Conservation (phyloP, 108 stramenopile genomes). For the Cylindrotheca fusiformis region DNA sequence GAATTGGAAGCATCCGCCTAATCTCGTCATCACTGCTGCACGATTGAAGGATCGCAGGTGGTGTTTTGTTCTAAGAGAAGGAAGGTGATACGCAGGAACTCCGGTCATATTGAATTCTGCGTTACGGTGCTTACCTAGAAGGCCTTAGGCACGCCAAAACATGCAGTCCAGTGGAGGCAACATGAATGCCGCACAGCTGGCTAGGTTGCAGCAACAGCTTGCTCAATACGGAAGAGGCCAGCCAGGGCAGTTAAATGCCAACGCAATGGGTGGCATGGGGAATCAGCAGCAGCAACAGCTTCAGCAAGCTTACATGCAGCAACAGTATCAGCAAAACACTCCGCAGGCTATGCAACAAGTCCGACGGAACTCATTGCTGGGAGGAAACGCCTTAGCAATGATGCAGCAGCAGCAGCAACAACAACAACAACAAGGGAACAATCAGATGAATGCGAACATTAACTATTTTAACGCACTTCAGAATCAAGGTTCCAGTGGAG, state of each 20-base stretch:
- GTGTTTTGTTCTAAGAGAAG: too few species aligned
- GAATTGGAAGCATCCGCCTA: too few species aligned
- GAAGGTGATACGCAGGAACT: too few species aligned
- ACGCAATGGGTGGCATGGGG: conserved; percentile 33
- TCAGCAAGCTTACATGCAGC: conserved; percentile 29
- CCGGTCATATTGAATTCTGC: too few species aligned
- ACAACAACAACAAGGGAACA: conserved; percentile 6
- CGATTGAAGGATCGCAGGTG: too few species aligned
- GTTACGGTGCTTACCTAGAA: too few species aligned
- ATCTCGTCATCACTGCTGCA: too few species aligned
- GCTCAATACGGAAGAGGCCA: conserved; percentile 28
- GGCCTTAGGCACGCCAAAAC: too few species aligned
- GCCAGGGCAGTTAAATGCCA: conserved; percentile 15
- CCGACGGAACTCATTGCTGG: conserved; percentile 21
- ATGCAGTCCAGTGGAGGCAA: conserved; percentile 17
- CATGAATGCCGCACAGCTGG: conserved; percentile 35
- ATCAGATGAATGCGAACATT: conserved; percentile 30
- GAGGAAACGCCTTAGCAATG: conserved; percentile 25
- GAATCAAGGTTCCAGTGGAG: conserved; percentile 10
- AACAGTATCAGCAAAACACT: conserved; percentile 24
- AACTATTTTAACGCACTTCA: conserved; percentile 25
- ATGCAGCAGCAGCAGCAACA: conserved; percentile 38
- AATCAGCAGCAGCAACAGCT: conserved; percentile 30
- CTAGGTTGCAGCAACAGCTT: conserved; percentile 34
- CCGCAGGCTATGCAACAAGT: conserved; percentile 24